Conservation (phyloP, 2,329 filamentous ascomycete species). For the Monosporascus sp. region DNA sequence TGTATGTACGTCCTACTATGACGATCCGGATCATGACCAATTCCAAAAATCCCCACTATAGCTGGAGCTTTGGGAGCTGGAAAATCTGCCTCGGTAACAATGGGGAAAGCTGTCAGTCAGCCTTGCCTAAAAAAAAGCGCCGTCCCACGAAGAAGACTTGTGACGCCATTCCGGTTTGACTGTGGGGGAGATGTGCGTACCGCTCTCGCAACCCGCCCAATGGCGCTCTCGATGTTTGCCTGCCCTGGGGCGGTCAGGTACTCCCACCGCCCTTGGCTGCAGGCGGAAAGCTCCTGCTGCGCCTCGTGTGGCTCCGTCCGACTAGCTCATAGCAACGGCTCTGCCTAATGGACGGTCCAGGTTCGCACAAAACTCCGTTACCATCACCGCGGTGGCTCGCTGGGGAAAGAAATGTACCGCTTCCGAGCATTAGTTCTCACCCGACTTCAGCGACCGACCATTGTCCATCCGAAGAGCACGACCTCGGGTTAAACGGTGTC, state of each 20-base stretch:
- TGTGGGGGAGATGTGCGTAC: neutral
- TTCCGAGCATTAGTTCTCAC: neutral
- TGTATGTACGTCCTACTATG: no score
- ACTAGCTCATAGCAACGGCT: neutral
- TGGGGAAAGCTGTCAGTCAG: neutral
- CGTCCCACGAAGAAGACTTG: neutral
- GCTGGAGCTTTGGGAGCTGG: neutral
- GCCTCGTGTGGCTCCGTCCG: neutral
- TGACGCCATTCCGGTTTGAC: neutral
- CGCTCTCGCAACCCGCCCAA: neutral
- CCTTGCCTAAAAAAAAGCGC: neutral
- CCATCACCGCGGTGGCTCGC: no score
- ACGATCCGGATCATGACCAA: no score
- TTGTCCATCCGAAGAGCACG: no score
- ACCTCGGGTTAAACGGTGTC: constrained; percentile 16
- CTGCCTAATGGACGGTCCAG: no score
- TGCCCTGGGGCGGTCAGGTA: no score
- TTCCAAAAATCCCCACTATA: neutral
- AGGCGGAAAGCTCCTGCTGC: neutral
- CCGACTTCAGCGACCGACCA: neutral
- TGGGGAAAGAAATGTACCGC: neutral
- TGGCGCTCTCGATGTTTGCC: neutral
- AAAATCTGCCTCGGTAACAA: neutral
- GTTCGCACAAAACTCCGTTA: no score
- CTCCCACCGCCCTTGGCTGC: no score